Base-by-base conservation (phyloP, 345 rosid genomes). In the Dimocarpus longan region DNA sequence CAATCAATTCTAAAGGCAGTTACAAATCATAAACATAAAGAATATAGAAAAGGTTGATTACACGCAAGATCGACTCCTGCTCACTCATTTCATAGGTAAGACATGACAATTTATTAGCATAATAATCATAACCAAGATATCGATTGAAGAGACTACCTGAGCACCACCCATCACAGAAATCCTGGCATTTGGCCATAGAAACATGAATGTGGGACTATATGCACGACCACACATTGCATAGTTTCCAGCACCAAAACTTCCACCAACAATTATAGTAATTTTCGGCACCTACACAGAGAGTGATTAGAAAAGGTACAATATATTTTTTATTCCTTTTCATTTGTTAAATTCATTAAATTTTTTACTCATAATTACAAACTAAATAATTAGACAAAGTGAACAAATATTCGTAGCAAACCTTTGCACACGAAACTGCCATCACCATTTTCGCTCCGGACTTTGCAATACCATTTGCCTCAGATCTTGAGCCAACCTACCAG, bases 151-250 rank as follows among this genome's bases (percentile, higher is more conserved):
- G 72, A 69, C 70, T 80, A 93, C 98, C 98, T 95, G 98, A 81
- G 92, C 85, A 78, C 99, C 98, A 9, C 99, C 99, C 99, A 95
- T 95, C 80, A 95, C 92, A 11, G 98, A 95, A 76, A 93, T 93
- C 88, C 86, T 88, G 44, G 99, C 94, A 82, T 95, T 95, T 73
- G 99, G 99, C 99, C 99, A 93, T 11, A 92, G 89, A 86, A 95
- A 95, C 92, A 95, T 80, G 83, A 95, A 95, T 81, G 88, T 80
- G 64, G 99, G 97, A 84, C 88, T 92, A 73, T 86, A 95, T 42
- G 99, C 99, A 84, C 97, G 98, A 5, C 99, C 99, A 75, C 99
- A 95, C 99, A 95, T 95, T 16, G 99, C 98, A 79, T 93, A 93
- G 81, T 95, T 92, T 82, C 99, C 99, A 67, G 99, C 99, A 77